Percentiles rank a stretch among this genome's conserved stretches.
phyloP scores from a whole-genome alignment of 805 yeast species.

The Metschnikowia gruessii region DNA sequence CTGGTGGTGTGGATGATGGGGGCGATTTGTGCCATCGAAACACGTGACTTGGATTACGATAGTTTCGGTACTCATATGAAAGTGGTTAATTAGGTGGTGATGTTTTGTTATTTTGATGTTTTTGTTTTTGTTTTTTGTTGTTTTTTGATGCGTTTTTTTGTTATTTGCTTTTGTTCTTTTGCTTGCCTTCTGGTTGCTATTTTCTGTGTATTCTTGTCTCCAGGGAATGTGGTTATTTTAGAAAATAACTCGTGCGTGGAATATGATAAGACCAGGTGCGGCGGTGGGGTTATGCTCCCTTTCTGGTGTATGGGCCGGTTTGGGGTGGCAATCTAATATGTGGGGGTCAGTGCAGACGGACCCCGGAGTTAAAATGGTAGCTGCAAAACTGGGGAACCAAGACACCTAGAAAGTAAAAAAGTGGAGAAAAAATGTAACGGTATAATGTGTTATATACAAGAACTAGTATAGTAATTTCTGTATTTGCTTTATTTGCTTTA shows the following conservation, averaged over 20 bases:
- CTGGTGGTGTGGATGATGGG: background rate
- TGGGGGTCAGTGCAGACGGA: background rate
- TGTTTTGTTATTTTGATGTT: background rate
- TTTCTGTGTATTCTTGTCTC: background rate
- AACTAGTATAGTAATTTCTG: too few species aligned
- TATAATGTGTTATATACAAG: too few species aligned
- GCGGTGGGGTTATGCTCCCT: too few species aligned
- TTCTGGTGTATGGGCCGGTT: too few species aligned
- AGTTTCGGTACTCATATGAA: constrained; percentile 5
- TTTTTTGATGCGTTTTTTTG: background rate
- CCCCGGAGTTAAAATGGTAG: too few species aligned
- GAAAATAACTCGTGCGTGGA: too few species aligned
- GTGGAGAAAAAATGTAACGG: too few species aligned
- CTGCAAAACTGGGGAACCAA: too few species aligned
- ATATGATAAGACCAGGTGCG: too few species aligned
- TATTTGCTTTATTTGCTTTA: too few species aligned
- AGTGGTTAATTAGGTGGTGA: background rate
- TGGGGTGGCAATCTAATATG: background rate
- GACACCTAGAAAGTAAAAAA: too few species aligned
- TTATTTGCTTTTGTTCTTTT: background rate
- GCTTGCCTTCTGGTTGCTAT: too few species aligned
- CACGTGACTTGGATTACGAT: constrained; percentile 3
- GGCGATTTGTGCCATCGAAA: background rate
- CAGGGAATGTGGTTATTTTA: background rate
- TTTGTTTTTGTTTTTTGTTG: background rate